These are phyloP conservation scores for Metarhizium brunneum DNA, from an alignment of 2,329 filamentous ascomycete genomes.

Conservation along the genomic window DNA sequence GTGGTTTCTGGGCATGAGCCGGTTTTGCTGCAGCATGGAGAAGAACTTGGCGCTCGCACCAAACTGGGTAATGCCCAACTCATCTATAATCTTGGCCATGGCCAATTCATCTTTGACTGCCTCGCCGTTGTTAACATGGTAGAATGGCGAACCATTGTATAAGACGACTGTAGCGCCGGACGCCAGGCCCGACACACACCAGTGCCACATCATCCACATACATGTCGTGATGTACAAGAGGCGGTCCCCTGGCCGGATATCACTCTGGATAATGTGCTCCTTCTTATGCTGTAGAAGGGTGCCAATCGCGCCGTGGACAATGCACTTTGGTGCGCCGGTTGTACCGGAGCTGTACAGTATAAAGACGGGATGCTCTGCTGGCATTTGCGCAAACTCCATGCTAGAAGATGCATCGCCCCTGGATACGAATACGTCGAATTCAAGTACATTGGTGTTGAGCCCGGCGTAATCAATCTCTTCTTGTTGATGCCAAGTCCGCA, in stretches of 20 bases:
- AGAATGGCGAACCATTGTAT: neutral
- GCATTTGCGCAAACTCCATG: neutral
- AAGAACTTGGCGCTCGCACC: neutral
- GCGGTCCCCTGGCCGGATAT: neutral
- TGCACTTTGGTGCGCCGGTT: neutral
- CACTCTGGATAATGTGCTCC: neutral
- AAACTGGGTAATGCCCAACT: neutral
- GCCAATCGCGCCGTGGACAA: neutral
- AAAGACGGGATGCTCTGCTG: neutral
- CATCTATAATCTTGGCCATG: neutral
- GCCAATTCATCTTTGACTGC: too few species aligned
- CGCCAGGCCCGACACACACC: neutral
- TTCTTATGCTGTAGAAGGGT: neutral
- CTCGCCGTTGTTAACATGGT: too few species aligned
- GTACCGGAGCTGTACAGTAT: neutral
- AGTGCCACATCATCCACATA: constrained; percentile 2
- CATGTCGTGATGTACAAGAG: neutral
- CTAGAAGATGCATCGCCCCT: too few species aligned
- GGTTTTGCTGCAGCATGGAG: neutral
- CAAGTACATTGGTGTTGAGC: too few species aligned
- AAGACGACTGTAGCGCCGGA: neutral
- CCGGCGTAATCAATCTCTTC: too few species aligned
- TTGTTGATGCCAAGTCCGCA: too few species aligned
- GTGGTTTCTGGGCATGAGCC: neutral
- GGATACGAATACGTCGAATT: too few species aligned